Base-by-base conservation (phyloP, 441 rosid species). In the Adansonia gregorii region DNA sequence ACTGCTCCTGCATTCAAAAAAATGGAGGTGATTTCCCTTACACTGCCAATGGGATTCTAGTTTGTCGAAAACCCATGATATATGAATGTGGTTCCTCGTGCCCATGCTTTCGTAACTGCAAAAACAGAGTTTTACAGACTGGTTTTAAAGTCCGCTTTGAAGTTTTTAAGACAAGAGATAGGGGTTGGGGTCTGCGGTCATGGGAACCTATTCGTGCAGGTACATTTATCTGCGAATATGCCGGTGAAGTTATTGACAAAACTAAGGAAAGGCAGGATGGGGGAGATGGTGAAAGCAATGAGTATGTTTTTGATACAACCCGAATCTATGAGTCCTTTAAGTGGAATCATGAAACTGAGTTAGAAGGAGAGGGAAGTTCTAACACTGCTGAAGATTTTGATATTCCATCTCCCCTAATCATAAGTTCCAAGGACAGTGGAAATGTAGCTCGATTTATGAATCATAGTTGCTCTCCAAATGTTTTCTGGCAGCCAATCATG, bases 361-460 rank as follows among this genome's bases (percentile, higher is more conserved):
- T 7, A 61, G 41, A 8, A 61, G 60, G 60, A 55, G 67, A 27
- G 17, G 67, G 6, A 11, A 27, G 67, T 11, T 27, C 67, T 3
- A 83, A 74, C 52, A 9, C 75, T 19, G 56, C 68, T 0, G 84
- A 86, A 70, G 80, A 81, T 54, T 82, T 67, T 19, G 41, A 79
- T 22, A 77, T 86, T 67, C 86, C 88, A 66, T 81, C 83, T 73
- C 87, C 91, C 66, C 71, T 89, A 15, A 45, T 84, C 31, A 86
- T 89, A 72, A 82, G 80, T 82, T 80, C 89, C 31, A 86, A 84
- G 54, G 67, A 74, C 35, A 76, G 43, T 19, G 92, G 92, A 14
- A 89, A 89, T 78, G 88, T 89, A 35, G 88, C 89, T 83, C 85
- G 91, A 52, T 89, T 89, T 59, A 86, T 89, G 88, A 89, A 89